Conservation (phyloP, 1,284 basidiomycete genomes). For the Rhodotorula sp. region DNA sequence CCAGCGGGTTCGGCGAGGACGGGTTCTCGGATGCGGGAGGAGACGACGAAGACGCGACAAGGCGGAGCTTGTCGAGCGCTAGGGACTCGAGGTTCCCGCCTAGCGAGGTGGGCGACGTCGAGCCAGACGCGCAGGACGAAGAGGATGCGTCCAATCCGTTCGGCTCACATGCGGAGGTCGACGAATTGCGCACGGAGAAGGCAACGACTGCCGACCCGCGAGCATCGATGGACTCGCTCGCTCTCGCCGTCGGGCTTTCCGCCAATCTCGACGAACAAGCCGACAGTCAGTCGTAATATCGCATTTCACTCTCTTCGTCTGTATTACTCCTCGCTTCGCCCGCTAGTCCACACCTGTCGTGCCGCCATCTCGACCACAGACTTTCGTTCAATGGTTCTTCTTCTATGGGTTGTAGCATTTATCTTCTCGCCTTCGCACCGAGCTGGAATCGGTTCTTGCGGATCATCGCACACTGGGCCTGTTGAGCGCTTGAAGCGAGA, state of each 20-base stretch:
- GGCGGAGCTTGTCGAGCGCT: neutral
- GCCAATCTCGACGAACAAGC: constrained; percentile 22
- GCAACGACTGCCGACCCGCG: constrained; percentile 18
- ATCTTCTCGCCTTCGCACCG: too few relatives aligned
- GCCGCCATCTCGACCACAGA: too few relatives aligned
- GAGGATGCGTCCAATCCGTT: constrained; percentile 7
- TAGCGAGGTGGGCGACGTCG: neutral
- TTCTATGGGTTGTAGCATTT: too few relatives aligned
- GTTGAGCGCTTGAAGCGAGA: too few relatives aligned
- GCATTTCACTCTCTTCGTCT: neutral
- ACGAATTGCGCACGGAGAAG: neutral
- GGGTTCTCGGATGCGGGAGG: neutral
- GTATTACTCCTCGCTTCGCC: too few relatives aligned
- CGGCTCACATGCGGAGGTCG: constrained; percentile 6
- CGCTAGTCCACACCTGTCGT: too few relatives aligned
- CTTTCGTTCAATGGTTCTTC: too few relatives aligned
- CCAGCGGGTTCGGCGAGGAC: constrained; percentile 25
- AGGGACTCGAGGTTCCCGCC: constrained; percentile 5
- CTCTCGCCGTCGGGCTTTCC: constrained; percentile 21
- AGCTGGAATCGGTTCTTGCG: too few relatives aligned
- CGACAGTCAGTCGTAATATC: neutral
- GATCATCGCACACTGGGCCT: too few relatives aligned
- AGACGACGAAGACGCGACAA: neutral
- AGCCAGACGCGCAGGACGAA: neutral
- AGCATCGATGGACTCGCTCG: constrained; percentile 31